Evolutionary conservation across 2,329 filamentous ascomycete species (phyloP).

Genomic region (Fusarium sp.): DNA sequence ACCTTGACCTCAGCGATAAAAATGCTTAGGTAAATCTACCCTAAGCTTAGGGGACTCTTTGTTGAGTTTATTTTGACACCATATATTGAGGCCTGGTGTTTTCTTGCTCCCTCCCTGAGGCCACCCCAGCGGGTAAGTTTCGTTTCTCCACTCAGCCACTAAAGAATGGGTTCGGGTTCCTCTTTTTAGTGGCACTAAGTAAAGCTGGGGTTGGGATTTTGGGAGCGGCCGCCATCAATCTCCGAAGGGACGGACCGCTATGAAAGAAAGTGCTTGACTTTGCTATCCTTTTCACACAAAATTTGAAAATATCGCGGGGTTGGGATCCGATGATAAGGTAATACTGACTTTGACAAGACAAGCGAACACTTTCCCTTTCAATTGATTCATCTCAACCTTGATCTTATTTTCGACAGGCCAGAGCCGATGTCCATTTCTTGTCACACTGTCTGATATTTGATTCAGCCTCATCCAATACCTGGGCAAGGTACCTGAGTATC

Average conservation of each 20-base stretch:
- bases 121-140: not conserved
- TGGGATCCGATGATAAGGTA: not conserved
- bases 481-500: not conserved
- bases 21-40: too few relatives aligned
- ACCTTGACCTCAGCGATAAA: too few relatives aligned
- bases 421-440: not conserved
- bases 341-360: not conserved
- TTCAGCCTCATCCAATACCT: conserved; percentile 17
- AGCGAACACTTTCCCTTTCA: not conserved
- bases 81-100: too few relatives aligned
- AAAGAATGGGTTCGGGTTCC: conserved; percentile 16
- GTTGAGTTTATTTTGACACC: too few relatives aligned
- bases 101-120: too few relatives aligned
- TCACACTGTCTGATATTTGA: conserved; percentile 30
- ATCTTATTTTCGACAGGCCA: not conserved
- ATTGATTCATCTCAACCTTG: not conserved
- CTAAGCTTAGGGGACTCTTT: too few relatives aligned
- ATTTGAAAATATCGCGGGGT: conserved; percentile 25
- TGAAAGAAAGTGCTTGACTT: not conserved
- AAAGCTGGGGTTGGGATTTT: conserved; percentile 5
- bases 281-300: not conserved
- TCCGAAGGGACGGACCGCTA: conserved; percentile 18
- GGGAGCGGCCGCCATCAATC: conserved; percentile 9
- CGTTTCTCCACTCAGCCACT: not conserved
- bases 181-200: conserved; percentile 16